Evolutionary conservation across 345 rosid species (phyloP).

Genomic region (Lenwebbia sp.): DNA sequence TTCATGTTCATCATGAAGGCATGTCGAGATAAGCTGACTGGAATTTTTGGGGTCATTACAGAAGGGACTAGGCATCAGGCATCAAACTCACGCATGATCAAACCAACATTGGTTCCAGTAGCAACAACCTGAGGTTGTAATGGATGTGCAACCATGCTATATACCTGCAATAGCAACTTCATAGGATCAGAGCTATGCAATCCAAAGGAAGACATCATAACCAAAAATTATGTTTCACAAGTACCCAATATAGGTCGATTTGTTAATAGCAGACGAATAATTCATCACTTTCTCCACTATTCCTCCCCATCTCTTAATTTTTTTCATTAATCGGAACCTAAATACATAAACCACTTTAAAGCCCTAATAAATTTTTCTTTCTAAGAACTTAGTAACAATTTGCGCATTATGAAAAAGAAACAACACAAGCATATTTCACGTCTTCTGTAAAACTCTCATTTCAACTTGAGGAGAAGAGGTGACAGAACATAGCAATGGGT

Average conservation of each 20-base stretch:
- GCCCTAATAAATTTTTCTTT: neutral
- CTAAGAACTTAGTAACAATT: neutral
- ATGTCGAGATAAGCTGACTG: too few species aligned
- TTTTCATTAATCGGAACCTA: neutral
- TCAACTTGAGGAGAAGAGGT: neutral
- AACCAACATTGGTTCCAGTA: slow-evolving; percentile 89
- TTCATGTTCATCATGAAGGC: too few species aligned
- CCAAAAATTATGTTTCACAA: neutral
- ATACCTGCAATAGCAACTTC: slow-evolving; percentile 48
- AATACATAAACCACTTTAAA: neutral
- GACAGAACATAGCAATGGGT: neutral
- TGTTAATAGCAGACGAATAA: neutral
- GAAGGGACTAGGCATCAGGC: too few species aligned
- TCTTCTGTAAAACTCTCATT: neutral
- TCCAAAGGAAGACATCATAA: neutral
- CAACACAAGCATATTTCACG: neutral
- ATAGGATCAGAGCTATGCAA: slow-evolving; percentile 5
- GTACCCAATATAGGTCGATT: neutral
- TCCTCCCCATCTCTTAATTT: neutral
- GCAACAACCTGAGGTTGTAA: slow-evolving; percentile 98
- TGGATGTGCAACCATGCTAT: slow-evolving; percentile 96
- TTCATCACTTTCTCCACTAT: neutral
- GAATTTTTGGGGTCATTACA: too few species aligned
- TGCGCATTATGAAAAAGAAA: neutral
- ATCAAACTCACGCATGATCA: slow-evolving; percentile 94